These are phyloP conservation scores for Malania oleifera DNA, from an alignment of 164 flowering plant species.

Conservation along the genomic window DNA sequence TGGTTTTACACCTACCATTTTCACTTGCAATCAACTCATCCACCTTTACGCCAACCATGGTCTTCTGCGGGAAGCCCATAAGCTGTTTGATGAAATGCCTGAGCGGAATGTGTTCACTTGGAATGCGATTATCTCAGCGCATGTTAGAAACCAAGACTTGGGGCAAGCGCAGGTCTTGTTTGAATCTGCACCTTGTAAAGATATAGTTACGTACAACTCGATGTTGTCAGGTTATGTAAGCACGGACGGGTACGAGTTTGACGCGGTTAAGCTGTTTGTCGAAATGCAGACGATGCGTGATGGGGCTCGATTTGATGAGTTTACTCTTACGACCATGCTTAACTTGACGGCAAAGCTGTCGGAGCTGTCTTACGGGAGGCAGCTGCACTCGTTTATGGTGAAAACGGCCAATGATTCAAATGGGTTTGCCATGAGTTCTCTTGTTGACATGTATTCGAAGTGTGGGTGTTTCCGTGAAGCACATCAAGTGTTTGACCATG, in stretches of 20 bases:
- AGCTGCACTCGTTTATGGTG: slow-evolving; percentile 64
- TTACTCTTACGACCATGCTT: slow-evolving; percentile 60
- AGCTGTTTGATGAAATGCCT: slow-evolving; percentile 77
- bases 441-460: slow-evolving; percentile 85
- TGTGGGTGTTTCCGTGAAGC: slow-evolving; percentile 52
- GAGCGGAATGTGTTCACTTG: slow-evolving; percentile 72
- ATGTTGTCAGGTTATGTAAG: slow-evolving; percentile 56
- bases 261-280: slow-evolving; percentile 43
- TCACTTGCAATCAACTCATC: slow-evolving; percentile 57
- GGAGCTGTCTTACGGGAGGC: slow-evolving; percentile 37
- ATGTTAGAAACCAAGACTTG: slow-evolving; percentile 39
- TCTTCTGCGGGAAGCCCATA: slow-evolving; percentile 34
- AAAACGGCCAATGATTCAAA: slow-evolving; percentile 47
- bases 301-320: slow-evolving; percentile 43
- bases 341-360: slow-evolving; percentile 48
- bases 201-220: slow-evolving; percentile 68
- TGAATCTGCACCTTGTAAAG: slow-evolving; percentile 44
- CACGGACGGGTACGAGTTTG: slow-evolving; percentile 34
- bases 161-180: slow-evolving; percentile 46
- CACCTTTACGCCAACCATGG: slow-evolving; percentile 43
- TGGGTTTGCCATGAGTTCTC: slow-evolving; percentile 50
- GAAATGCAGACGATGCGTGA: slow-evolving; percentile 37
- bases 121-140: slow-evolving; percentile 67
- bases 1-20: slow-evolving; percentile 25
- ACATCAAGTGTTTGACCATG: slow-evolving; percentile 32